These are phyloP conservation scores for Scenedesmus sp. DNA, from an alignment of 163 green algal species.

Conservation along the genomic window DNA sequence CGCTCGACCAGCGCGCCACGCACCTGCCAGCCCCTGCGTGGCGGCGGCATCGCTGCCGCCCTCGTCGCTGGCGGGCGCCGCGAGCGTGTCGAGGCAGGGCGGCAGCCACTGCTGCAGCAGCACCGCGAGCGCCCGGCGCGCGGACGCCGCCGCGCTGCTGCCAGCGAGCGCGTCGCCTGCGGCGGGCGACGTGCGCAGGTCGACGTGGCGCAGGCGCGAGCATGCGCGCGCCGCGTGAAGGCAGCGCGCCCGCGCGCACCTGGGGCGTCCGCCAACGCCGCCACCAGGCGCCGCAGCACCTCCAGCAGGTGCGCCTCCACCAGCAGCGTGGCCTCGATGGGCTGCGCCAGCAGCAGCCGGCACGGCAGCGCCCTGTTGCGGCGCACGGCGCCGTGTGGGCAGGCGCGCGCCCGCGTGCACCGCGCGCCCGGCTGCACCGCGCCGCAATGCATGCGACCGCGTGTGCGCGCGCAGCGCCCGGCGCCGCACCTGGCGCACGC, in stretches of 20 bases:
- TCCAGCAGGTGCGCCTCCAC: not conserved
- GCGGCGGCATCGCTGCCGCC: not conserved
- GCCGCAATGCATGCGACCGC: no score
- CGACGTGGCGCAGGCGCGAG: not conserved
- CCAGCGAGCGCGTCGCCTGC: not conserved
- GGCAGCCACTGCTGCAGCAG: constrained; percentile 43
- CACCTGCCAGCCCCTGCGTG: constrained; percentile 22
- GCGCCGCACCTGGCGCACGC: constrained; percentile 7
- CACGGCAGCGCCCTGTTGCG: not conserved
- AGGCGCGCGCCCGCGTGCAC: no score
- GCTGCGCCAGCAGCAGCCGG: constrained; percentile 6
- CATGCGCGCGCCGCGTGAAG: not conserved
- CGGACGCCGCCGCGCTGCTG: not conserved
- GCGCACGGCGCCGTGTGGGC: no score
- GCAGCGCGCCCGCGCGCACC: not conserved
- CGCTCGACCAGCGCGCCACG: no score
- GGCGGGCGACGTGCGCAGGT: not conserved
- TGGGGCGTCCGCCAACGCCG: constrained; percentile 16
- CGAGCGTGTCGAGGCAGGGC: constrained; percentile 21
- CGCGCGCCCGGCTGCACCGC: no score
- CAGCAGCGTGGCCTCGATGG: not conserved
- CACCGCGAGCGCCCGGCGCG: constrained; percentile 24
- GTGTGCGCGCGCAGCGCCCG: no score
- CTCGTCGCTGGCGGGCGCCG: not conserved
- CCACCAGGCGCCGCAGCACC: not conserved